Evolutionary conservation across 176 grass and related monocot genomes (phyloP).

Genomic region (Canna indica): DNA sequence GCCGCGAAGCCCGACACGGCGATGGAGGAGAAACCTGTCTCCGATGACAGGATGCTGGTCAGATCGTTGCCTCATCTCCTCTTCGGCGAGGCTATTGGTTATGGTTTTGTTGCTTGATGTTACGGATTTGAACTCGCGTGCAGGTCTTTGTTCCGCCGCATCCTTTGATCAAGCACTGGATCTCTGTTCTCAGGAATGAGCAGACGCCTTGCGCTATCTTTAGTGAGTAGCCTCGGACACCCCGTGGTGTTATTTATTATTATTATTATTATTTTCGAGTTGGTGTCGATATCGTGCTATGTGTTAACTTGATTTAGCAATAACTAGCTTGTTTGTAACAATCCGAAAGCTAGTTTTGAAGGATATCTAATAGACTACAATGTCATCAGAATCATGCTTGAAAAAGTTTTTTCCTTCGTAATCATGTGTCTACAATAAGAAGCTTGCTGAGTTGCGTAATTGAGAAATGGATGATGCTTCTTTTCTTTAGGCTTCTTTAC

Average conservation of each 20-base stretch:
- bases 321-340: too few relatives aligned
- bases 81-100: neutral
- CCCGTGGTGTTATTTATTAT: neutral
- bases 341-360: too few relatives aligned
- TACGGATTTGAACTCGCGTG: conserved; percentile 13
- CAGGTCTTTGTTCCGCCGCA: conserved; percentile 96
- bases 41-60: conserved; percentile 86
- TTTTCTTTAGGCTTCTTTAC: neutral
- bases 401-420: neutral
- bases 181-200: conserved; percentile 94
- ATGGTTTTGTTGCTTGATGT: conserved; percentile 13
- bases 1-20: conserved; percentile 32
- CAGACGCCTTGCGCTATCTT: conserved; percentile 86
- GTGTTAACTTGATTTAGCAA: neutral
- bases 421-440: too few relatives aligned
- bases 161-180: conserved; percentile 92
- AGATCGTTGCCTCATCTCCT: conserved; percentile 19
- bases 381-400: neutral
- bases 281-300: neutral
- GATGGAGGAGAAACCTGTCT: conserved; percentile 25
- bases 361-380: neutral
- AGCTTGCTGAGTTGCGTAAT: neutral
- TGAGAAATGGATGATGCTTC: neutral
- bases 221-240: conserved; percentile 36
- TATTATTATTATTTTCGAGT: too few relatives aligned